These are phyloP conservation scores for Claviceps fusiformis DNA, from an alignment of 2,329 filamentous ascomycete species.

Conservation along the genomic window DNA sequence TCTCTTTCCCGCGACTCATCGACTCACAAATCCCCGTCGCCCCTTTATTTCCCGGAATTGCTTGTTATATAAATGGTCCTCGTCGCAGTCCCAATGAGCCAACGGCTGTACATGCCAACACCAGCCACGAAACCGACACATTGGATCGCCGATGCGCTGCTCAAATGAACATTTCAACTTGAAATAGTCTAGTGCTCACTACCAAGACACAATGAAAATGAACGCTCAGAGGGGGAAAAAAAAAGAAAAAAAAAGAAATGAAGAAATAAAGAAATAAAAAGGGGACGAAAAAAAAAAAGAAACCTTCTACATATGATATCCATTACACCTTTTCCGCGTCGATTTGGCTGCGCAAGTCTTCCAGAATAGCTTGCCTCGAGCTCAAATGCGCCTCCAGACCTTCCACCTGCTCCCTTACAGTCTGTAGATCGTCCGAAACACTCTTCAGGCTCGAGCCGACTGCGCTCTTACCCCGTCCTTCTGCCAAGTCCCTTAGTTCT, in stretches of 20 bases:
- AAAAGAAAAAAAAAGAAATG: not conserved
- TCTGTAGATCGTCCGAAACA: conserved; percentile 72
- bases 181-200: not conserved
- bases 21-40: too few species aligned
- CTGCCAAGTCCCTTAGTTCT: conserved; percentile 61
- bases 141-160: not conserved
- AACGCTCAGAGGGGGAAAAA: not conserved
- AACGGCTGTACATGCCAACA: not conserved
- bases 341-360: conserved; percentile 67
- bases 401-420: conserved; percentile 89
- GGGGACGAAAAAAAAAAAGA: not conserved
- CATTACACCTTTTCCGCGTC: conserved; percentile 58
- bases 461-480: conserved; percentile 53
- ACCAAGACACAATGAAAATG: not conserved
- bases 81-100: not conserved
- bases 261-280: not conserved
- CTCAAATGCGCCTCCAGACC: conserved; percentile 73
- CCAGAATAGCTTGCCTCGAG: conserved; percentile 60
- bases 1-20: too few species aligned
- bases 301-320: not conserved
- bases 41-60: too few species aligned
- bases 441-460: conserved; percentile 61
- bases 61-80: too few species aligned
- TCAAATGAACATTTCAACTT: not conserved
- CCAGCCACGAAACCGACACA: not conserved